Evolutionary conservation across 2,329 filamentous ascomycete species (phyloP), one percentile per base, ranked within the genome.

Genomic region (Gliomastix tumulicola): DNA sequence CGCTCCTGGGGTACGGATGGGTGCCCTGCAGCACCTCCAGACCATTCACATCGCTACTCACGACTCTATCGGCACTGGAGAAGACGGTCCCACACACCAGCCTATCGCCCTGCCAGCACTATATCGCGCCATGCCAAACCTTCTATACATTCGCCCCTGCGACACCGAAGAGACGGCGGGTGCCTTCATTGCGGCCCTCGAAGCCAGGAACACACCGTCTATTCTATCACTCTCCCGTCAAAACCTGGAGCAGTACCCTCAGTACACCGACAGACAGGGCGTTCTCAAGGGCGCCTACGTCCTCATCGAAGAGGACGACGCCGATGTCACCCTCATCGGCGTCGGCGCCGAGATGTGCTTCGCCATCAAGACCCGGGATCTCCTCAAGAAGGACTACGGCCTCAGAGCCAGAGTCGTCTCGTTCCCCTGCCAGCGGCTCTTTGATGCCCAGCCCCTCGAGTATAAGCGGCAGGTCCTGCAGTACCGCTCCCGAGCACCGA

Each of bases 61-160:
- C 52, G 76, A 80, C 55, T 70, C 64, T 7, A 73, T 79, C 32
- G 76, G 69, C 16, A 72, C 65, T 25, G 76, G 77, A 2, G 70
- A 80, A 43, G 70, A 80, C 42, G 76, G 76, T 0, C 76, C 75
- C 0, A 80, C 76, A 0, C 76, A 81, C 44, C 76, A 81, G 49
- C 76, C 76, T 3, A 69, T 81, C 21, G 76, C 68, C 23, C 58
- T 81, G 1, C 66, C 70, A 9, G 54, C 66, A 1, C 57, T 81
- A 3, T 81, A 75, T 50, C 69, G 77, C 5, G 69, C 75, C 18
- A 81, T 81, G 75, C 76, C 76, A 1, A 79, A 79, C 40, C 43
- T 81, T 1, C 55, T 73, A 2, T 79, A 79, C 49, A 75, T 81
- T 38, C 70, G 76, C 1, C 76, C 76, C 0, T 65, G 65, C 32